A percentile compares a stretch with the other conserved stretches of the same genome.
These are phyloP conservation scores for Olyra latifolia DNA, from an alignment of 176 grass and related monocot genomes.

Conservation along the genomic window DNA sequence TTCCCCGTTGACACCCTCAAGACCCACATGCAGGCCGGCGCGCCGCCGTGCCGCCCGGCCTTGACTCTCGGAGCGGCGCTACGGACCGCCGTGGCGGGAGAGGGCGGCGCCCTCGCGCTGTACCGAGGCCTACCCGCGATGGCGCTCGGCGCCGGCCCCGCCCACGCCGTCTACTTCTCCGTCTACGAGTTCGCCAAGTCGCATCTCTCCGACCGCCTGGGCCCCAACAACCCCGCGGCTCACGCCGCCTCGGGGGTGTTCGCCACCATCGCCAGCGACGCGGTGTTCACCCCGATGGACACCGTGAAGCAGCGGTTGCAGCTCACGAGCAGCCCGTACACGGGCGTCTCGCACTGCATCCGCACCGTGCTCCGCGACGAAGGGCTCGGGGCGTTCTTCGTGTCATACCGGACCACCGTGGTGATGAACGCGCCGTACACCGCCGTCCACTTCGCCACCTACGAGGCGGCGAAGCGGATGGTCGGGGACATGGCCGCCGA, in stretches of 20 bases:
- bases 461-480: slow-evolving; percentile 80
- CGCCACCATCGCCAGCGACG: slow-evolving; percentile 77
- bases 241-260: slow-evolving; percentile 78
- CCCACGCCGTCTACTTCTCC: slow-evolving; percentile 92
- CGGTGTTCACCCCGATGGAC: slow-evolving; percentile 91
- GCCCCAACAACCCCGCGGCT: slow-evolving; percentile 69
- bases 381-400: slow-evolving; percentile 63
- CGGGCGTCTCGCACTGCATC: slow-evolving; percentile 68
- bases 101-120: slow-evolving; percentile 52
- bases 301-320: slow-evolving; percentile 93
- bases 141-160: slow-evolving; percentile 78
- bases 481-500: slow-evolving; percentile 59
- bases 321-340: slow-evolving; percentile 85
- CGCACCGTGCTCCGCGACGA: slow-evolving; percentile 71
- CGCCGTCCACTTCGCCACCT: slow-evolving; percentile 78
- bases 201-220: slow-evolving; percentile 48
- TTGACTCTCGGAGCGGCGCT: slow-evolving; percentile 39
- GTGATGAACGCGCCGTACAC: slow-evolving; percentile 93
- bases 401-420: slow-evolving; percentile 75
- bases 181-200: slow-evolving; percentile 82
- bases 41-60: slow-evolving; percentile 51
- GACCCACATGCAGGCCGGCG: slow-evolving; percentile 79
- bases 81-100: slow-evolving; percentile 40
- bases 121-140: slow-evolving; percentile 88
- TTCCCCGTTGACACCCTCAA: slow-evolving; percentile 92